A percentile compares a stretch with the other conserved stretches of the same genome.
These are phyloP conservation scores for Pseudopithomyces maydicus DNA, from an alignment of 2,329 filamentous ascomycete genomes.

Conservation along the genomic window DNA sequence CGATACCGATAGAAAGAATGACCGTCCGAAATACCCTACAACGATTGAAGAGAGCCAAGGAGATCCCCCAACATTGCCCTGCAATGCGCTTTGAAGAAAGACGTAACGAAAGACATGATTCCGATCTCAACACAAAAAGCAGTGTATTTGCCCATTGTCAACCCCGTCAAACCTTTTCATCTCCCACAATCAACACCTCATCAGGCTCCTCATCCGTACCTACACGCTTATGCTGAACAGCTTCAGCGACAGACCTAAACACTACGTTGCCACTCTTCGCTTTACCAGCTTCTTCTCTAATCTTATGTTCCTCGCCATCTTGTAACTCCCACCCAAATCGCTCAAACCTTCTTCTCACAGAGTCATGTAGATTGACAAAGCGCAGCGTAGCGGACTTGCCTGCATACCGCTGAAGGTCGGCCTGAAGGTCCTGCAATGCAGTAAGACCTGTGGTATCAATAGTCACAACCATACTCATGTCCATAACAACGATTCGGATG, in stretches of 20 bases:
- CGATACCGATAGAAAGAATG: too few relatives aligned
- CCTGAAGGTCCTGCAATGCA: conserved; percentile 55
- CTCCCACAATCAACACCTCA: conserved; percentile 10
- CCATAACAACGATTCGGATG: conserved; percentile 57
- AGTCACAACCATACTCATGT: conserved; percentile 58
- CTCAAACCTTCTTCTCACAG: conserved; percentile 41
- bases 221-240: conserved; percentile 6
- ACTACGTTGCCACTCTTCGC: conserved; percentile 16
- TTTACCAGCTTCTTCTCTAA: background rate
- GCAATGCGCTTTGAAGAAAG: background rate
- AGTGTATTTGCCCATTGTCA: background rate
- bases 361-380: conserved; percentile 55
- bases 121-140: background rate
- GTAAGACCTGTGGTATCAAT: conserved; percentile 60
- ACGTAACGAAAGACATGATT: background rate
- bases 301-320: conserved; percentile 9
- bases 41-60: too few relatives aligned
- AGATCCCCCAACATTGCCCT: conserved; percentile 5
- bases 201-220: background rate
- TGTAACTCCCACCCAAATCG: conserved; percentile 41
- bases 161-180: conserved; percentile 13
- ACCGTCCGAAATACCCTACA: too few relatives aligned
- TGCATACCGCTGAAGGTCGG: conserved; percentile 56
- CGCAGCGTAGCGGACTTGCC: conserved; percentile 54
- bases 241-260: conserved; percentile 16